Evolutionary conservation across 2,329 filamentous ascomycete genomes (phyloP).

Genomic region (Curvularia lunata): DNA sequence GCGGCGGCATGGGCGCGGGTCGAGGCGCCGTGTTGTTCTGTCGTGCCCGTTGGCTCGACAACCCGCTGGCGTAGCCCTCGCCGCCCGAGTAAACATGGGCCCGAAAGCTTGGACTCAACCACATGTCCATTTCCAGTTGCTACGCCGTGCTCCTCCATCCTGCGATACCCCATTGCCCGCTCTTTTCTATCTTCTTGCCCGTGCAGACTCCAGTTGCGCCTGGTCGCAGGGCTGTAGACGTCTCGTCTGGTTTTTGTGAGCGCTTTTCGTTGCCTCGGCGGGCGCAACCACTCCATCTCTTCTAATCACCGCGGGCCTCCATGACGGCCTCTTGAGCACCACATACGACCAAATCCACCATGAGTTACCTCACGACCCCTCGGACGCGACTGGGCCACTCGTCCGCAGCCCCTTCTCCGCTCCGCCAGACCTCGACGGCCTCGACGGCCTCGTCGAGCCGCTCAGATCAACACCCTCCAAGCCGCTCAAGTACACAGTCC

Average conservation of each 20-base stretch:
- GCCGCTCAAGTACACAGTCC: slow-evolving; percentile 72
- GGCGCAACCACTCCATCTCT: slow-evolving; percentile 30
- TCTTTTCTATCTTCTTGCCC: slow-evolving; percentile 32
- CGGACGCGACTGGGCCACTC: slow-evolving; percentile 51
- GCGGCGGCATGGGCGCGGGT: neutral
- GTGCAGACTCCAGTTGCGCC: slow-evolving; percentile 28
- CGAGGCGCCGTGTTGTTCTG: slow-evolving; percentile 13
- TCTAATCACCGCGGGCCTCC: slow-evolving; percentile 34
- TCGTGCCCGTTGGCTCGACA: slow-evolving; percentile 23
- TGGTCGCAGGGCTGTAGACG: slow-evolving; percentile 30
- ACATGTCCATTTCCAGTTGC: slow-evolving; percentile 34
- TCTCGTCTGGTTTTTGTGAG: slow-evolving; percentile 18
- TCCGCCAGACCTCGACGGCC: slow-evolving; percentile 71
- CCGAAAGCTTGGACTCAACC: slow-evolving; percentile 20
- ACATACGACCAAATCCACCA: slow-evolving; percentile 34
- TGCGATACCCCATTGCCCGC: slow-evolving; percentile 31
- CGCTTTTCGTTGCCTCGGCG: slow-evolving; percentile 29
- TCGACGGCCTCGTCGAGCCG: slow-evolving; percentile 74
- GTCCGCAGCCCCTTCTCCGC: slow-evolving; percentile 52
- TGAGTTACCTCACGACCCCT: slow-evolving; percentile 48
- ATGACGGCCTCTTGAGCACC: slow-evolving; percentile 36
- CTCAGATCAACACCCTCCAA: slow-evolving; percentile 64
- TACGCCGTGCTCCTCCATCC: slow-evolving; percentile 31
- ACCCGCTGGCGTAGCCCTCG: slow-evolving; percentile 10
- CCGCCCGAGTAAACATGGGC: slow-evolving; percentile 18